A percentile compares a stretch with the other conserved stretches of the same genome.
phyloP scores from a whole-genome alignment of 495 filamentous ascomycete genomes.

The Penicillium lividum region DNA sequence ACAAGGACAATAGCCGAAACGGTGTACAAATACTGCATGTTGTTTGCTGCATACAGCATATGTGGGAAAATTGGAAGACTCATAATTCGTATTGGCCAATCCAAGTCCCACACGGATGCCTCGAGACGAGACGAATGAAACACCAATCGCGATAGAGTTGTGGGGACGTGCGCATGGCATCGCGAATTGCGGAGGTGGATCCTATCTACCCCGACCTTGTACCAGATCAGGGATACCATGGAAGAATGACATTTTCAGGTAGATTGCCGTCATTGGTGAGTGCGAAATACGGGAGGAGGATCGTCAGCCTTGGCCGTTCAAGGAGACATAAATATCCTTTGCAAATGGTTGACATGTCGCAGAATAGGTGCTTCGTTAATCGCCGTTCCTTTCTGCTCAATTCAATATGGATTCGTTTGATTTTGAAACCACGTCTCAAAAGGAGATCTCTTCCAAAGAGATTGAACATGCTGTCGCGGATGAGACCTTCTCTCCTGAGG shows the following conservation, averaged over 20 bases:
- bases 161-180: conserved; percentile 2
- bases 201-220: conserved; percentile 11
- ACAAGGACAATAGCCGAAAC: neutral
- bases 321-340: conserved; percentile 7
- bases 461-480: conserved; percentile 20
- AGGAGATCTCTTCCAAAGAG: conserved; percentile 20
- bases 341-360: neutral
- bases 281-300: neutral
- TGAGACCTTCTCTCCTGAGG: conserved; percentile 18
- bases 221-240: conserved; percentile 3
- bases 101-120: neutral
- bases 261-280: conserved; percentile 6
- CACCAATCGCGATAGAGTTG: conserved; percentile 4
- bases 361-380: neutral
- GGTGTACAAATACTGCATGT: neutral
- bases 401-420: conserved; percentile 10
- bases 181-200: conserved; percentile 11
- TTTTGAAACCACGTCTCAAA: conserved; percentile 7
- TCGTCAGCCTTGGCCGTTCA: neutral
- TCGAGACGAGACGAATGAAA: conserved; percentile 7
- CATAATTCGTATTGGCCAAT: neutral
- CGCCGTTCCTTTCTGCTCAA: neutral
- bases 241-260: conserved; percentile 4
- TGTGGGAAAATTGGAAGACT: no score
- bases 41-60: neutral